Evolutionary conservation across 441 rosid genomes (phyloP).

Genomic region (Theobroma grandiflorum): DNA sequence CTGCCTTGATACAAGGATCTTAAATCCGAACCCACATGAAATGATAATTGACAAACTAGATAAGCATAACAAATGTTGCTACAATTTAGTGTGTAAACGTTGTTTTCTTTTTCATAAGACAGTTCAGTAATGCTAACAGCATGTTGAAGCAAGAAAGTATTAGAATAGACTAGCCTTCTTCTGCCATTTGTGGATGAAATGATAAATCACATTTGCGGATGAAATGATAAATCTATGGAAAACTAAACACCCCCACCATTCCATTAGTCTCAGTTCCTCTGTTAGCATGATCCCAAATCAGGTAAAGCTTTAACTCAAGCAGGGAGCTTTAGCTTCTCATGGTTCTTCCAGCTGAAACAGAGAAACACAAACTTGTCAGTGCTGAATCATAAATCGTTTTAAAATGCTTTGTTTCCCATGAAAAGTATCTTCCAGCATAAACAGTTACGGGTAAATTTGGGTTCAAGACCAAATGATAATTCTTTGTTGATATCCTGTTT

Average conservation of each 20-base stretch:
- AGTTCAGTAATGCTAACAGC: background rate
- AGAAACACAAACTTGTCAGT: background rate
- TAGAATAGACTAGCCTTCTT: background rate
- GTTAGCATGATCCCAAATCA: background rate
- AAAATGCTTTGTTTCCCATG: background rate
- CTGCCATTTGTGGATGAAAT: background rate
- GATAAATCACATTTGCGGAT: background rate
- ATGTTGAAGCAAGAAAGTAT: background rate
- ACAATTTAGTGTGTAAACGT: background rate
- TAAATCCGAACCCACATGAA: too few species aligned
- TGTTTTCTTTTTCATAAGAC: too few species aligned
- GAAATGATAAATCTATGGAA: background rate
- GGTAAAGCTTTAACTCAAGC: slow-evolving; percentile 31
- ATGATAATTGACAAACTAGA: too few species aligned
- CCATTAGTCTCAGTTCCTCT: background rate
- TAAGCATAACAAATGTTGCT: background rate
- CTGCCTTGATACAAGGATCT: too few species aligned
- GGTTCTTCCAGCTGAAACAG: slow-evolving; percentile 48
- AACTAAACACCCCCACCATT: background rate
- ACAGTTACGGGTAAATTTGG: background rate
- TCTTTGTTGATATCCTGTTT: background rate
- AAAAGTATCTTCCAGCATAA: background rate
- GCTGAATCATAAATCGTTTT: background rate
- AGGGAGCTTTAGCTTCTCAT: slow-evolving; percentile 44
- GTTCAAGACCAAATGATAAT: background rate